These are phyloP conservation scores for Xylaria curta DNA, from an alignment of 495 filamentous ascomycete species.

Conservation along the genomic window DNA sequence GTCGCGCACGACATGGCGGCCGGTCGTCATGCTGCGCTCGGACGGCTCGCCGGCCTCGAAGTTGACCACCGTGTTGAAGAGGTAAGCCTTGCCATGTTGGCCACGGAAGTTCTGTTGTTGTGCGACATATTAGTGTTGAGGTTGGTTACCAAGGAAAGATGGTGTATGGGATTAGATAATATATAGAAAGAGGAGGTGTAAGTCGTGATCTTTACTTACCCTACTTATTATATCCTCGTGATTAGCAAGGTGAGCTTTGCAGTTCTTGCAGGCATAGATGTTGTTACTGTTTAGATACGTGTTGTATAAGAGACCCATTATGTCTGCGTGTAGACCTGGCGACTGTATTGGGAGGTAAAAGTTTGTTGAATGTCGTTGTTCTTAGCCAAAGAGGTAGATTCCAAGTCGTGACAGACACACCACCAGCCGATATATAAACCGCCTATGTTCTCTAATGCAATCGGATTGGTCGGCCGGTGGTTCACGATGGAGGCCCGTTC, in stretches of 20 bases:
- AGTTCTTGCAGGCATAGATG: slow-evolving; percentile 94
- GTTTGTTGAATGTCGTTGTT: neutral
- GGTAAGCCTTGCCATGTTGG: slow-evolving; percentile 97
- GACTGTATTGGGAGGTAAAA: neutral
- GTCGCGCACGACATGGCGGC: slow-evolving; percentile 90
- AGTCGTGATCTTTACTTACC: slow-evolving; percentile 57
- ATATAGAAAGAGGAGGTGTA: slow-evolving; percentile 11
- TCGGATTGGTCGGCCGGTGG: neutral
- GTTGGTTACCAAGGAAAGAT: slow-evolving; percentile 3
- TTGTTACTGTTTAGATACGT: slow-evolving; percentile 87
- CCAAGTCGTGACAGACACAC: neutral
- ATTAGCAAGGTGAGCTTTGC: slow-evolving; percentile 93
- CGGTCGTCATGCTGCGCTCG: slow-evolving; percentile 99
- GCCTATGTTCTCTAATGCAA: neutral
- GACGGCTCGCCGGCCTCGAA: slow-evolving; percentile 76
- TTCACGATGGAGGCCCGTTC: neutral
- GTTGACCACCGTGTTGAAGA: slow-evolving; percentile 95
- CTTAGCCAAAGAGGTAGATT: neutral
- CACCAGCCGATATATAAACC: neutral
- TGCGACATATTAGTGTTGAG: neutral
- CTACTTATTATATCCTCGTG: slow-evolving; percentile 95
- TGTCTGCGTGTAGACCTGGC: slow-evolving; percentile 9
- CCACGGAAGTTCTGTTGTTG: slow-evolving; percentile 92
- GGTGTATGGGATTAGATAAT: neutral
- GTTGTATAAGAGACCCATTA: slow-evolving; percentile 95